A percentile compares a stretch with the other conserved stretches of the same genome.
phyloP scores from a whole-genome alignment of 345 rosid species.

The Litchi chinensis region DNA sequence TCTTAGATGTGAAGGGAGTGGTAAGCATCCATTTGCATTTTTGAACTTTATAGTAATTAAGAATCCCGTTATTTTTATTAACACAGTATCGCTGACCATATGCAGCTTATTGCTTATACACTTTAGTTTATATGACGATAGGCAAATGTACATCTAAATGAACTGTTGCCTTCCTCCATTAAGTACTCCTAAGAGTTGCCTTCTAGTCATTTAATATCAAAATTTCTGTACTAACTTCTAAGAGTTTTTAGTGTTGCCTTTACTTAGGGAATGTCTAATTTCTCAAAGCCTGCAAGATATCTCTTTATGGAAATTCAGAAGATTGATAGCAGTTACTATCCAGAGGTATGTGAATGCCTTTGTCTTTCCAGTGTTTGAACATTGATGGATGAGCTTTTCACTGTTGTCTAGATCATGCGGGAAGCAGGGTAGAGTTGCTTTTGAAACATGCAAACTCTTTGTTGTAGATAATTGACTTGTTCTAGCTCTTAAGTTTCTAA shows the following conservation, averaged over 20 bases:
- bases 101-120: not conserved
- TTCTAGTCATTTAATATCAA: not conserved
- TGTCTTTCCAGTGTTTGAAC: not conserved
- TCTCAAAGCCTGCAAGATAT: constrained; percentile 63
- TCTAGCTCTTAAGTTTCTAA: not conserved
- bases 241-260: constrained; percentile 25
- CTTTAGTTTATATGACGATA: not conserved
- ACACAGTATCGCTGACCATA: not conserved
- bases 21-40: constrained; percentile 36
- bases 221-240: constrained; percentile 11
- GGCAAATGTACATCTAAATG: not conserved
- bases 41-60: not conserved
- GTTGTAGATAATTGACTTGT: not conserved
- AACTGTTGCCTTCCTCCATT: not conserved
- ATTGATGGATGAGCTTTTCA: not conserved
- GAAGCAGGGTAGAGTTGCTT: not conserved
- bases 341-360: constrained; percentile 46
- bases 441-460: not conserved
- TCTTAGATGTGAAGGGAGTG: constrained; percentile 69
- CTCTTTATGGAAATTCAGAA: constrained; percentile 69
- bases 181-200: not conserved
- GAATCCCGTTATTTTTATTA: not conserved
- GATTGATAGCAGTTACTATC: constrained; percentile 68
- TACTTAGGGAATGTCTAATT: constrained; percentile 61
- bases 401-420: constrained; percentile 5